A percentile compares a stretch with the other conserved stretches of the same genome.
Evolutionary conservation across 139 green algal species (phyloP).

Genomic region (Chlorella ohadii): DNA sequence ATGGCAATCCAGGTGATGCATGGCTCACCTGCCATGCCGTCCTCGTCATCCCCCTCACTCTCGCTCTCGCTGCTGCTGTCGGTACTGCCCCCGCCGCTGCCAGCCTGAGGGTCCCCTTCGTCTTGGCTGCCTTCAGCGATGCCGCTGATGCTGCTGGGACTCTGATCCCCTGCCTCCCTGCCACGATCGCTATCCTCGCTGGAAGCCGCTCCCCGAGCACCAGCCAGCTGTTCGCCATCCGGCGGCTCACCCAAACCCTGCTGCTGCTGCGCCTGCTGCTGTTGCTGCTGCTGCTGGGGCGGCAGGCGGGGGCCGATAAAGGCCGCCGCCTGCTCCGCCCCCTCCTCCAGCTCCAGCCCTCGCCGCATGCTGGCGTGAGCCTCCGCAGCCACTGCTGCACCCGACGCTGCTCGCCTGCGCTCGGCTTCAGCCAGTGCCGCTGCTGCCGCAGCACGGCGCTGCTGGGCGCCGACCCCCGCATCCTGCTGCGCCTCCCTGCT

Average conservation of each 20-base stretch:
- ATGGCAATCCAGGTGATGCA: too few relatives aligned
- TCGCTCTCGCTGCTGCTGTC: background rate
- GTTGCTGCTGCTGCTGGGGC: background rate
- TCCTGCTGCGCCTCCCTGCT: background rate
- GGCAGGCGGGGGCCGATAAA: background rate
- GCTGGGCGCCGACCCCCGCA: background rate
- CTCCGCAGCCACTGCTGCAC: background rate
- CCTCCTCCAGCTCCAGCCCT: background rate
- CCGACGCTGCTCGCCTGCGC: background rate
- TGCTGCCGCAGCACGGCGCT: constrained; percentile 1
- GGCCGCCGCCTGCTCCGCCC: background rate
- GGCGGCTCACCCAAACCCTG: too few relatives aligned
- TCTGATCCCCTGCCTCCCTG: background rate
- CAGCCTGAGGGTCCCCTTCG: background rate
- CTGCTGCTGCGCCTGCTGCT: background rate
- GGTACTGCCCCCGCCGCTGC: background rate
- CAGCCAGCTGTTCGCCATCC: too few relatives aligned
- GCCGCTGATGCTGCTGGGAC: background rate
- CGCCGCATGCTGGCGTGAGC: constrained; percentile 18
- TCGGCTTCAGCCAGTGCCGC: background rate
- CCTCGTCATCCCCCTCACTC: background rate
- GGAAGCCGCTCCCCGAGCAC: too few relatives aligned
- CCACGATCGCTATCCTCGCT: background rate
- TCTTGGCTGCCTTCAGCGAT: too few relatives aligned
- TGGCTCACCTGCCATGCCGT: background rate